Conservation (phyloP, 805 yeast species). For the Saturnispora saitoi region DNA sequence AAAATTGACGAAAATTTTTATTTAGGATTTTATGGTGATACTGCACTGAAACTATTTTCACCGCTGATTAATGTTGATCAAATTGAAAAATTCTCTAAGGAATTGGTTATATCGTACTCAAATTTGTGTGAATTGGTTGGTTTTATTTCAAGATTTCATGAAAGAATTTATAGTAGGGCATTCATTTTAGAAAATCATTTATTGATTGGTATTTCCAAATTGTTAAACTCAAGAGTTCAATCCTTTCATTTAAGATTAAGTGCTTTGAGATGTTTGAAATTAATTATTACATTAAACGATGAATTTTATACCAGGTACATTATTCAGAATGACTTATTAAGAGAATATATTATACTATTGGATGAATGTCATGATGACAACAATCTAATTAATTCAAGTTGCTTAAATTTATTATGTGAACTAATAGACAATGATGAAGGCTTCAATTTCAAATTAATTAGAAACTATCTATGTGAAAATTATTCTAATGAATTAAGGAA, state of each 20-base stretch:
- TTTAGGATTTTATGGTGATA: conserved; percentile 50
- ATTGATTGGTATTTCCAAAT: conserved; percentile 43
- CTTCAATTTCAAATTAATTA: conserved; percentile 17
- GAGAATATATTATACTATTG: conserved; percentile 39
- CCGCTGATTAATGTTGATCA: conserved; percentile 20
- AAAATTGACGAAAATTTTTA: conserved; percentile 34
- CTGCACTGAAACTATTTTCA: conserved; percentile 22
- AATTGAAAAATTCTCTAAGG: not conserved
- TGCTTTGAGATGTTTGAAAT: conserved; percentile 60
- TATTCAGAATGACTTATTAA: conserved; percentile 46
- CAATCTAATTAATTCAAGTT: conserved; percentile 65
- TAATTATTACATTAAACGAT: conserved; percentile 54
- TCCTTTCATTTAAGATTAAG: conserved; percentile 49
- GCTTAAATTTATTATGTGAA: conserved; percentile 46
- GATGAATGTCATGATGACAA: conserved; percentile 40
- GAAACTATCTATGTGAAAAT: conserved; percentile 16
- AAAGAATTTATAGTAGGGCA: conserved; percentile 44
- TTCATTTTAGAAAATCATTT: conserved; percentile 57
- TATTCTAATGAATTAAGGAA: conserved; percentile 13
- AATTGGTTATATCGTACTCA: conserved; percentile 13
- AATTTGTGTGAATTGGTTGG: conserved; percentile 60
- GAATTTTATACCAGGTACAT: conserved; percentile 49
- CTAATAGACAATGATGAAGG: conserved; percentile 17
- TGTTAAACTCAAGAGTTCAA: conserved; percentile 38
- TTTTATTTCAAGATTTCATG: conserved; percentile 62